These are phyloP conservation scores for Amanita fuliginea DNA, from an alignment of 768 basidiomycete genomes.

Conservation along the genomic window DNA sequence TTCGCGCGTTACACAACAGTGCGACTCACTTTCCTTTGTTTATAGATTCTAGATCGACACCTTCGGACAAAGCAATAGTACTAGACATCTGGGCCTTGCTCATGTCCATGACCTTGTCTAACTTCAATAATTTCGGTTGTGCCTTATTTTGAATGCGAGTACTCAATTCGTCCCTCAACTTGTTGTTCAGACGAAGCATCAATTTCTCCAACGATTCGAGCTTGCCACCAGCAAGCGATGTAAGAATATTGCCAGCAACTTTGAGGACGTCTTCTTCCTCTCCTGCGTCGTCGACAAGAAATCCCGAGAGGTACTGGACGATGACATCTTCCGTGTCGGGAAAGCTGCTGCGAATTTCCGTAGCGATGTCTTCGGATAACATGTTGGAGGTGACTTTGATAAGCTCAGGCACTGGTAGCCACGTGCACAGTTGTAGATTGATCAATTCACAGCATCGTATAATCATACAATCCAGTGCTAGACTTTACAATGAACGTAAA, in stretches of 20 bases:
- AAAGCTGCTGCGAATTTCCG: constrained; percentile 59
- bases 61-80: constrained; percentile 71
- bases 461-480: too few relatives aligned
- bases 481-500: neutral
- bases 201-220: constrained; percentile 51
- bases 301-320: constrained; percentile 80
- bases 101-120: constrained; percentile 85
- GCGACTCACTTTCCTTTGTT: constrained; percentile 81
- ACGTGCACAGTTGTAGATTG: too few relatives aligned
- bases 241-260: constrained; percentile 61
- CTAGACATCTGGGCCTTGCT: constrained; percentile 72
- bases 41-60: constrained; percentile 83
- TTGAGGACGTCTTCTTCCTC: constrained; percentile 84
- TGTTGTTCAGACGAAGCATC: constrained; percentile 50
- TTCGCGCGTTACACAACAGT: constrained; percentile 7
- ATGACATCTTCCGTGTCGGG: constrained; percentile 79
- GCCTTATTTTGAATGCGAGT: constrained; percentile 44
- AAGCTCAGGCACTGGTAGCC: too few relatives aligned
- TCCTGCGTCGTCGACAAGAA: constrained; percentile 79
- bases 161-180: constrained; percentile 55
- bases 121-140: constrained; percentile 60
- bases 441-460: too few relatives aligned
- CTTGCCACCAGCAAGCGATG: constrained; percentile 60
- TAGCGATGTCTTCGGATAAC: constrained; percentile 68
- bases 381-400: constrained; percentile 19